Percentiles rank a stretch among this genome's conserved stretches.
These are phyloP conservation scores for Diatrype stigma DNA, from an alignment of 2,329 filamentous ascomycete species.

Conservation along the genomic window DNA sequence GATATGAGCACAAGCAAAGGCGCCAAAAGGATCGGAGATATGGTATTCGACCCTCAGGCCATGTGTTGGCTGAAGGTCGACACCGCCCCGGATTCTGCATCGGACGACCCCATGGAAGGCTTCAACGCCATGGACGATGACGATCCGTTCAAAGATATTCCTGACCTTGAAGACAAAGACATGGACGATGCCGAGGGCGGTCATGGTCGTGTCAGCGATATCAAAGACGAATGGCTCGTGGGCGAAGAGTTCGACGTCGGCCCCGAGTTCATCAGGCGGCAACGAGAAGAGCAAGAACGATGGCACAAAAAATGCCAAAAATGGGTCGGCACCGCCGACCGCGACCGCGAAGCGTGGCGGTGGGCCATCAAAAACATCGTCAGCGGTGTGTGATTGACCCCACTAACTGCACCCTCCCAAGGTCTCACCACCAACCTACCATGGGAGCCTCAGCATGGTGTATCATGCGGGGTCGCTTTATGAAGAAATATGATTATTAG, in stretches of 20 bases:
- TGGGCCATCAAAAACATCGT: slow-evolving; percentile 69
- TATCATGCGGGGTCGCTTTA: not conserved
- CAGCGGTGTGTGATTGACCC: slow-evolving; percentile 25
- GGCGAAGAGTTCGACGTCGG: slow-evolving; percentile 98
- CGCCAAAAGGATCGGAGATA: slow-evolving; percentile 91
- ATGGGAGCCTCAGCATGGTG: not conserved
- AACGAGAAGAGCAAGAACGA: slow-evolving; percentile 84
- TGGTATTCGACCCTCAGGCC: slow-evolving; percentile 94
- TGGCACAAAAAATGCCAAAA: slow-evolving; percentile 85
- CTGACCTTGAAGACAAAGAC: slow-evolving; percentile 73
- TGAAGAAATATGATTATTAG: not conserved
- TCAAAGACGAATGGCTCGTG: slow-evolving; percentile 76
- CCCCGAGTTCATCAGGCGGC: slow-evolving; percentile 84
- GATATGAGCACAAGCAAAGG: slow-evolving; percentile 82
- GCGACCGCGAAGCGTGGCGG: slow-evolving; percentile 63
- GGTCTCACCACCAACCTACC: not conserved
- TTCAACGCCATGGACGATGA: slow-evolving; percentile 73
- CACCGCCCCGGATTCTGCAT: slow-evolving; percentile 40
- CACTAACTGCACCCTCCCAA: not conserved
- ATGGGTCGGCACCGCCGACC: slow-evolving; percentile 65
- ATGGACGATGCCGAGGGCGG: slow-evolving; percentile 45
- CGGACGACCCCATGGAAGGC: slow-evolving; percentile 56
- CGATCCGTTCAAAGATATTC: slow-evolving; percentile 92
- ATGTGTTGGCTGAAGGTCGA: slow-evolving; percentile 96
- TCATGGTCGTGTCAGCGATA: slow-evolving; percentile 52